phyloP scores from a whole-genome alignment of 2,329 filamentous ascomycete species.

The Arachnomyces sp. region DNA sequence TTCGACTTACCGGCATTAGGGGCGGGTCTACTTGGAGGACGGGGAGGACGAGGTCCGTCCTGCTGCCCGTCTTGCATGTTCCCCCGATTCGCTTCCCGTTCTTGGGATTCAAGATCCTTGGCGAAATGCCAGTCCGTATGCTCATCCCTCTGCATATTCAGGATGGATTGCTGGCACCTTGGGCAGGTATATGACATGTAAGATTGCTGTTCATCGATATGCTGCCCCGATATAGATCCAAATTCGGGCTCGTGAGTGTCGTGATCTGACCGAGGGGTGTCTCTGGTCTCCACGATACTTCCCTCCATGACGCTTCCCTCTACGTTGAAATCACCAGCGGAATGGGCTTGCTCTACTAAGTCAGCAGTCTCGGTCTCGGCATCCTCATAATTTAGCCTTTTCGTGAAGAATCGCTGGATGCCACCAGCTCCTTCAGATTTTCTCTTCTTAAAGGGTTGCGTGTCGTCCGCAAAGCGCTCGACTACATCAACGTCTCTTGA shows the following conservation, averaged over 20 bases:
- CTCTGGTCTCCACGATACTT: too few species aligned
- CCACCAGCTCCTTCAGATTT: constrained; percentile 38
- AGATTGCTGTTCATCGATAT: too few species aligned
- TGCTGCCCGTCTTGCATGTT: too few species aligned
- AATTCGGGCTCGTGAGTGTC: too few species aligned
- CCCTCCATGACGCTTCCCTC: too few species aligned
- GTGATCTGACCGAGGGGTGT: too few species aligned
- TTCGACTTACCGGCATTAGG: constrained; percentile 1
- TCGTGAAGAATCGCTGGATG: constrained; percentile 54
- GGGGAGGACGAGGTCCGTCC: too few species aligned
- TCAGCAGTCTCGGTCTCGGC: constrained; percentile 5
- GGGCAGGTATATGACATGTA: constrained; percentile 48
- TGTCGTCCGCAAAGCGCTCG: constrained; percentile 8
- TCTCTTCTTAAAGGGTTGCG: constrained; percentile 34
- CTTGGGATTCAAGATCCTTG: constrained; percentile 54
- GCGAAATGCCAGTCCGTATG: constrained; percentile 95
- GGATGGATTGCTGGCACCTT: constrained; percentile 58
- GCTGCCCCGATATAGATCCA: too few species aligned
- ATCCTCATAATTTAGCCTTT: constrained; percentile 16
- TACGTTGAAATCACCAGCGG: too few species aligned
- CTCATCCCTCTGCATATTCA: constrained; percentile 55
- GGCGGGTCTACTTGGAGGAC: constrained; percentile 2
- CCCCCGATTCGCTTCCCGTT: constrained; percentile 1
- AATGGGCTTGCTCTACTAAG: too few species aligned
- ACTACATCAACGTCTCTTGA: constrained; percentile 13